Percentiles rank a stretch among this genome's conserved stretches.
These are phyloP conservation scores for Dentipellis fragilis DNA, from an alignment of 768 basidiomycete genomes.

Conservation along the genomic window DNA sequence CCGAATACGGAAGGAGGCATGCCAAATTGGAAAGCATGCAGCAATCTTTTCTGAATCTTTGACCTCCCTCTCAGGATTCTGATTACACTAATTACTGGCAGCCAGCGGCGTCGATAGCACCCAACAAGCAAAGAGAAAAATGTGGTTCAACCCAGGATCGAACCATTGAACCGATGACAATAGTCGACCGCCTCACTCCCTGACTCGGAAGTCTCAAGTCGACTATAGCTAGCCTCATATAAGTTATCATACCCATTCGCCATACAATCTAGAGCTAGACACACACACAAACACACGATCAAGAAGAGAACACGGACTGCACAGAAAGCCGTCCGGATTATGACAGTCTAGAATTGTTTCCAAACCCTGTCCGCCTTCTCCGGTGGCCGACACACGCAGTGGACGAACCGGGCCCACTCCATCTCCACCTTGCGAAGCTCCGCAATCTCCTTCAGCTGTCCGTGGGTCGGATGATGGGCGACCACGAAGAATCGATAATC, in stretches of 20 bases:
- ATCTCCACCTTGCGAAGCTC: neutral
- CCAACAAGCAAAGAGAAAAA: neutral
- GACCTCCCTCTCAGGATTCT: too few species aligned
- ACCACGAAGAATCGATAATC: neutral
- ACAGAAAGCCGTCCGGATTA: too few species aligned
- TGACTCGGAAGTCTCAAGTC: neutral
- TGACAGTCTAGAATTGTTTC: neutral
- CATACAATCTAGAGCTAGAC: neutral
- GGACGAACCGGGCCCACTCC: neutral
- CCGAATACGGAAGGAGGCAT: too few species aligned
- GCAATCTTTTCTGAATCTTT: too few species aligned
- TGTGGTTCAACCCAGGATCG: slow-evolving; percentile 17
- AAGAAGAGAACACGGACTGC: neutral
- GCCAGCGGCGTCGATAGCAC: too few species aligned
- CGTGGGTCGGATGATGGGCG: neutral
- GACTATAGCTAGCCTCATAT: neutral
- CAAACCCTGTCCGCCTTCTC: neutral
- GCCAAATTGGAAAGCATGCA: too few species aligned
- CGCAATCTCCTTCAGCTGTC: neutral
- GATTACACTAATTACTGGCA: too few species aligned
- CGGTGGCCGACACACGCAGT: neutral
- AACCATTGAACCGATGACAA: slow-evolving; percentile 14
- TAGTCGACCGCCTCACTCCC: neutral
- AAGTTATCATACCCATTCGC: neutral
- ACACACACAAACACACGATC: too few species aligned